phyloP scores from a whole-genome alignment of 2,329 filamentous ascomycete species.

The Mycosphaerelloides madeirae region DNA sequence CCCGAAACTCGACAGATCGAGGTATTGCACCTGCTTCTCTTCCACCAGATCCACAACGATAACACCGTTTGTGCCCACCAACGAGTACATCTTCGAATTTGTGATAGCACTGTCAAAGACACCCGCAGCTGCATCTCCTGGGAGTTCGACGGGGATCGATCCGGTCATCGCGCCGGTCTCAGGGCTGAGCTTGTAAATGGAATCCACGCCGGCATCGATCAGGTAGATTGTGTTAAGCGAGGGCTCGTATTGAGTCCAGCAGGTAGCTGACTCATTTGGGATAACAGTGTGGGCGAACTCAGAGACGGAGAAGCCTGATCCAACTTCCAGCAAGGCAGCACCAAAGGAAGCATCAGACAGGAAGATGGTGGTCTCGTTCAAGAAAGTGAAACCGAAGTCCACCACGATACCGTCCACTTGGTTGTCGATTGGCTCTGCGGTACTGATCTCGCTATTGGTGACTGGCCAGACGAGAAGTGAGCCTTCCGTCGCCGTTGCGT shows the following conservation, averaged over 20 bases:
- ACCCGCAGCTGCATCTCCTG: conserved; percentile 3
- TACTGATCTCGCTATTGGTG: conserved; percentile 8
- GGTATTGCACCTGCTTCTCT: conserved; percentile 12
- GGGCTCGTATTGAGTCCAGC: conserved; percentile 14
- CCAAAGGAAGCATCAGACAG: conserved; percentile 14
- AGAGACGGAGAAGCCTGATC: conserved; percentile 5
- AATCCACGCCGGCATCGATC: conserved; percentile 11
- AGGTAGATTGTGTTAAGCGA: conserved; percentile 9
- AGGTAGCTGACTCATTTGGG: conserved; percentile 9
- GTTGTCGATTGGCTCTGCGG: conserved; percentile 4
- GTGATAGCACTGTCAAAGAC: conserved; percentile 13
- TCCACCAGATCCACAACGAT: conserved; percentile 12
- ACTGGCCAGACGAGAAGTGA: conserved; percentile 11
- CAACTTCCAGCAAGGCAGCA: conserved; percentile 11
- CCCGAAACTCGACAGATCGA: conserved; percentile 15
- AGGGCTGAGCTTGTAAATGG: conserved; percentile 8
- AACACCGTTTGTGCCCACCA: conserved; percentile 10
- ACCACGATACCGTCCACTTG: conserved; percentile 7
- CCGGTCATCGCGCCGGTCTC: conserved; percentile 7
- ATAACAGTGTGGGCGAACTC: conserved; percentile 7
- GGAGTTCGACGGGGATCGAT: conserved; percentile 2
- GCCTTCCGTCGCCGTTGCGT: conserved; percentile 8
- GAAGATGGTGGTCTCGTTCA: conserved; percentile 9
- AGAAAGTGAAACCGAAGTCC: conserved; percentile 12
- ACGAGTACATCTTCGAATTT: conserved; percentile 12